Conservation (phyloP, 2,329 filamentous ascomycete species). For the Apiospora arundinis region DNA sequence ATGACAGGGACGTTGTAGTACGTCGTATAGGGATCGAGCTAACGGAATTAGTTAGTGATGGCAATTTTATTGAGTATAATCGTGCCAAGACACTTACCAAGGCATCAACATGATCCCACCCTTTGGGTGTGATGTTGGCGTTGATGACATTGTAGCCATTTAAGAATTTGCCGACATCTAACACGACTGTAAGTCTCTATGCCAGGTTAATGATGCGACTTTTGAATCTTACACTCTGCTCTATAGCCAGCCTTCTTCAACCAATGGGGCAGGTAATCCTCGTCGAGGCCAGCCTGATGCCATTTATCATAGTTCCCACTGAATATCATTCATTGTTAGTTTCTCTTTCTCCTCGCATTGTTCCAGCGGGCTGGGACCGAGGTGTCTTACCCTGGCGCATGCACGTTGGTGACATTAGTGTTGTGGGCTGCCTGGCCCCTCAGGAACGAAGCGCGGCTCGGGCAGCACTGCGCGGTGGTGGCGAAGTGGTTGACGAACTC, state of each 20-base stretch:
- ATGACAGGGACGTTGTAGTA: not conserved
- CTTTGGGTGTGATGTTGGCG: slow-evolving; percentile 52
- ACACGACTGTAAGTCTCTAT: slow-evolving; percentile 47
- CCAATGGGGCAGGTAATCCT: slow-evolving; percentile 74
- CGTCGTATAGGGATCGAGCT: not conserved
- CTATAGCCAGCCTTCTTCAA: slow-evolving; percentile 71
- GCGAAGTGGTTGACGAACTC: slow-evolving; percentile 68
- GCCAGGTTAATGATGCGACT: not conserved
- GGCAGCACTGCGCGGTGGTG: slow-evolving; percentile 71
- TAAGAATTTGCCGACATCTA: slow-evolving; percentile 69
- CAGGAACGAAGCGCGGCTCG: slow-evolving; percentile 68
- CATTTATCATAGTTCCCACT: slow-evolving; percentile 72
- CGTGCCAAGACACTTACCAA: not conserved
- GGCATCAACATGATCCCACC: slow-evolving; percentile 44
- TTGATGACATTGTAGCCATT: slow-evolving; percentile 52
- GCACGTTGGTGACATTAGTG: slow-evolving; percentile 69
- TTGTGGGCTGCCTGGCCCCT: slow-evolving; percentile 73
- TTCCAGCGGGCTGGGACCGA: not conserved
- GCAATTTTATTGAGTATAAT: not conserved
- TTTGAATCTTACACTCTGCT: slow-evolving; percentile 54
- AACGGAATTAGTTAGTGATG: not conserved
- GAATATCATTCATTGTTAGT: slow-evolving; percentile 46
- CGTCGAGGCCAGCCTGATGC: slow-evolving; percentile 67
- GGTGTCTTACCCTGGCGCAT: slow-evolving; percentile 46
- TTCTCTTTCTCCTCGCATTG: not conserved